These are phyloP conservation scores for Parachaetomium inaequale DNA, from an alignment of 495 filamentous ascomycete species.

Conservation along the genomic window DNA sequence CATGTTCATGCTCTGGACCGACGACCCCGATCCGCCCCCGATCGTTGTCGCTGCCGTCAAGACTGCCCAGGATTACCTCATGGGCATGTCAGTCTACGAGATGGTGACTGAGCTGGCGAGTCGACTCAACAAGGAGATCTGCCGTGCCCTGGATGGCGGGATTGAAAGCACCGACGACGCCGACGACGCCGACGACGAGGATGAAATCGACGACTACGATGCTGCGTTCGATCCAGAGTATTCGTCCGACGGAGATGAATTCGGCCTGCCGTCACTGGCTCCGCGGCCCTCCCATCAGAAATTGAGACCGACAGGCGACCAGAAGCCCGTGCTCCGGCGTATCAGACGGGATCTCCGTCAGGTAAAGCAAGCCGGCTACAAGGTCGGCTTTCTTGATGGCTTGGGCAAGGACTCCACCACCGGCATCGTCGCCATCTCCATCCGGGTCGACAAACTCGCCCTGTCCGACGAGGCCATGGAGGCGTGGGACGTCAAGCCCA, in stretches of 20 bases:
- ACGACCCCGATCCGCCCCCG: slow-evolving; percentile 42
- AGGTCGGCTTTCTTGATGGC: slow-evolving; percentile 60
- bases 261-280: slow-evolving; percentile 15
- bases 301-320: neutral
- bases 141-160: slow-evolving; percentile 34
- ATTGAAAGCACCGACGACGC: slow-evolving; percentile 34
- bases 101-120: slow-evolving; percentile 43
- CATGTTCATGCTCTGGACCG: slow-evolving; percentile 57
- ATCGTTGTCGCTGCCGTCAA: slow-evolving; percentile 13
- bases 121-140: slow-evolving; percentile 34
- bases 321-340: slow-evolving; percentile 23
- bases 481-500: slow-evolving; percentile 67
- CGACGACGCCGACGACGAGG: slow-evolving; percentile 30
- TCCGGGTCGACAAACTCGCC: slow-evolving; percentile 64
- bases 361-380: slow-evolving; percentile 67
- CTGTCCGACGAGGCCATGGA: slow-evolving; percentile 73
- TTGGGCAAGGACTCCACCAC: slow-evolving; percentile 37
- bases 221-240: slow-evolving; percentile 33
- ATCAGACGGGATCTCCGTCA: slow-evolving; percentile 61
- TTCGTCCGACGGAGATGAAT: slow-evolving; percentile 28
- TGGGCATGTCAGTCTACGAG: slow-evolving; percentile 46
- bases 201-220: slow-evolving; percentile 28
- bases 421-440: slow-evolving; percentile 60
- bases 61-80: slow-evolving; percentile 19
- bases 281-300: neutral